Evolutionary conservation across 352 stramenopile genomes (phyloP), one percentile per base, ranked within the genome.

Genomic region (Pythium pyrilobum): DNA sequence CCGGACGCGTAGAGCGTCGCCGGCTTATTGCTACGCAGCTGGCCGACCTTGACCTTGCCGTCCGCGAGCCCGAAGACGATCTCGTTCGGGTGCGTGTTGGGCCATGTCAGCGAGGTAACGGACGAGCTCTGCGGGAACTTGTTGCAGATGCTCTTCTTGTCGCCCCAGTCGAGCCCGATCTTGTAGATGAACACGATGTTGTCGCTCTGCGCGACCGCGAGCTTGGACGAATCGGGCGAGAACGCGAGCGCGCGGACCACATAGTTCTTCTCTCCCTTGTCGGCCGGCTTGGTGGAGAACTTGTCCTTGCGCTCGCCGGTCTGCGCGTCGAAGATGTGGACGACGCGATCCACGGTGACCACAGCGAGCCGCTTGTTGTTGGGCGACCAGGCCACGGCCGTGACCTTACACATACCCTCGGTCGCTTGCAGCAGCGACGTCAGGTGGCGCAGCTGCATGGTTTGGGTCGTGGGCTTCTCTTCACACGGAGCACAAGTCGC

Each of bases 111-210:
- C 49, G 71, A 68, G 37, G 93, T 98, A 21, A 98, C 71, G 8
- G 87, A 87, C 45, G 67, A 71, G 28, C 64, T 71, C 64, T 96
- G 87, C 5, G 74, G 66, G 54, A 98, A 98, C 68, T 97, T 98
- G 77, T 98, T 98, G 72, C 92, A 97, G 39, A 98, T 98, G 66
- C 76, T 96, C 66, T 98, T 98, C 67, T 98, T 98, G 64, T 98
- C 92, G 13, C 84, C 84, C 87, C 88, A 98, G 28, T 97, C 91
- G 23, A 96, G 52, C 0, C 92, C 87, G 40, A 97, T 87, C 69
- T 98, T 98, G 74, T 98, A 98, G 45, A 98, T 92, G 62, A 98
- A 98, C 6, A 98, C 86, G 52, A 98, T 98, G 69, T 97, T 97
- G 75, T 98, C 93, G 62, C 77, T 96, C 70, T 98, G 94, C 1